Evolutionary conservation across 495 filamentous ascomycete genomes (phyloP).

Genomic region (Penicillium macrosclerotiorum): DNA sequence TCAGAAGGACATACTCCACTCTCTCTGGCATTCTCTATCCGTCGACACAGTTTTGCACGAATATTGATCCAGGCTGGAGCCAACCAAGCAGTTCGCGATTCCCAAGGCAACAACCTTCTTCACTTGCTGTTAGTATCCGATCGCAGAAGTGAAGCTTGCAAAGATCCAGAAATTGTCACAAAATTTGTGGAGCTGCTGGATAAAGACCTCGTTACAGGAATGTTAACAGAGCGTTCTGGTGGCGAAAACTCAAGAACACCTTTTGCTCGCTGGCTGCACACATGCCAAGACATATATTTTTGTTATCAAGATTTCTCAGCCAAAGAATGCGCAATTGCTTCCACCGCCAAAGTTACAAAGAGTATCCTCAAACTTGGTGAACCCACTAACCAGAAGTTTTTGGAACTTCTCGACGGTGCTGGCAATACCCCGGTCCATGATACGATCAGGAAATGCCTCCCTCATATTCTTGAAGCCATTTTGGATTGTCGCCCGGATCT

Average conservation of each 20-base stretch:
- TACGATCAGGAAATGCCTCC: conserved; percentile 40
- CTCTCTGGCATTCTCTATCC: conserved; percentile 51
- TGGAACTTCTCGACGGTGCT: conserved; percentile 61
- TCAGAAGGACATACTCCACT: conserved; percentile 58
- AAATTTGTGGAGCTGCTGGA: conserved; percentile 54
- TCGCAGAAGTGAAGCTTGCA: not conserved
- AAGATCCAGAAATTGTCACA: conserved; percentile 27
- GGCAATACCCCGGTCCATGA: conserved; percentile 66
- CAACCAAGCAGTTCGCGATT: conserved; percentile 57
- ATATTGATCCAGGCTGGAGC: conserved; percentile 62
- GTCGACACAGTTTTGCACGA: conserved; percentile 51
- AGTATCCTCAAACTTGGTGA: conserved; percentile 50
- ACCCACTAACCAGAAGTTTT: conserved; percentile 46
- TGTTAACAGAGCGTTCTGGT: conserved; percentile 49
- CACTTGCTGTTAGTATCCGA: conserved; percentile 48
- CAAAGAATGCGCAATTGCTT: not conserved
- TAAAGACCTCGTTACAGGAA: conserved; percentile 36
- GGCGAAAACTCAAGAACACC: conserved; percentile 49
- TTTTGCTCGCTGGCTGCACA: conserved; percentile 37
- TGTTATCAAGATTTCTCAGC: not conserved
- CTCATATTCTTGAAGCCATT: conserved; percentile 42
- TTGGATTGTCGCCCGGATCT: conserved; percentile 56
- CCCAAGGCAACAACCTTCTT: conserved; percentile 55
- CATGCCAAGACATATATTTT: not conserved
- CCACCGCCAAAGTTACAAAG: conserved; percentile 8